Evolutionary conservation across 768 basidiomycete species (phyloP), one percentile per base, ranked within the genome.

Genomic region (Suillus spraguei): DNA sequence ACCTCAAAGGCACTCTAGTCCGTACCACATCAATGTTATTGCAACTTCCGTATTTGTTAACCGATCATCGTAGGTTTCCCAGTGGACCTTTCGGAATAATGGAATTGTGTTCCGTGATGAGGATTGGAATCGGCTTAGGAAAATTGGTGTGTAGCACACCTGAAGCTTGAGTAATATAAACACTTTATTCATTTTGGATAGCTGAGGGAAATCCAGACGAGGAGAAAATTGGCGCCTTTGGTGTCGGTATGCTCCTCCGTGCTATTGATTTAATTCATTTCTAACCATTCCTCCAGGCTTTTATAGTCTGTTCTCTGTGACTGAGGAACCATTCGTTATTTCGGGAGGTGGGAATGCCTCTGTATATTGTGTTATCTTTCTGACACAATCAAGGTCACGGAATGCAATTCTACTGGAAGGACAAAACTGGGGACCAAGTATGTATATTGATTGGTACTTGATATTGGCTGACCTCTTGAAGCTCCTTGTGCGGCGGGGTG

Each of bases 391-490:
- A 72, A 84, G 94, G 87, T 38, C 85, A 91, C 71, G 95, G 94
- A 87, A 97, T 97, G 95, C 90, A 88, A 0, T 98, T 97, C 73
- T 92, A 96, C 73, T 98, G 94, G 94, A 95, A 94, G 72, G 92
- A 92, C 70, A 91, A 90, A 69, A 93, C 39, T 24, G 56, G 91
- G 69, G 94, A 95, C 70, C 94, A 95, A 80, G 89, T 89, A 66
- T 41, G 74, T 32, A 44, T 9, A 38, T 33, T 35, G 8, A 24
- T 9, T n/a, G 3, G 9, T 24, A 1, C 14, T n/a, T 38, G 28
- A 20, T 1, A 10, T 58, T 28, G 55, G 58, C 68, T 61, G 36
- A 66, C 54, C 5, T 20, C 38, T 62, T 28, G 59, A 60, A 94
- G 90, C 82, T 98, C 1, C 91, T 89, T 68, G 95, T 91, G 17